These are phyloP conservation scores for Leptographium procerum DNA, from an alignment of 2,329 filamentous ascomycete species.

Conservation along the genomic window DNA sequence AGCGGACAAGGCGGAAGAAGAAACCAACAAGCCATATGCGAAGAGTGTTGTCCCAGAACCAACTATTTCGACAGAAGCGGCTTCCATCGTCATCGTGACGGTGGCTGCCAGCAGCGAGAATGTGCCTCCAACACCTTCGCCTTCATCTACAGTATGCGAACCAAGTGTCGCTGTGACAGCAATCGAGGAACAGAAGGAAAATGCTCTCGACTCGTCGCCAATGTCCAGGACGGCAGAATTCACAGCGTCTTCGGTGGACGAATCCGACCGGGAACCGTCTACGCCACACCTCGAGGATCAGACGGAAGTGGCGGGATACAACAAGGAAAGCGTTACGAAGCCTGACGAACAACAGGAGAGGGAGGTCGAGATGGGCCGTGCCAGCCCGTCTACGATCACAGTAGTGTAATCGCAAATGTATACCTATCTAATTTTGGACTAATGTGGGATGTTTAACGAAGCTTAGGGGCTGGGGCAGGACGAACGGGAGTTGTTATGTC, in stretches of 20 bases:
- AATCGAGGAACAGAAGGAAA: background rate
- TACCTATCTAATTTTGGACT: background rate
- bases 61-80: background rate
- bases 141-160: background rate
- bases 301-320: background rate
- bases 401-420: constrained; percentile 2
- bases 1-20: background rate
- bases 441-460: background rate
- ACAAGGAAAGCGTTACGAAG: background rate
- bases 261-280: constrained; percentile 10
- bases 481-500: background rate
- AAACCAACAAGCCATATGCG: background rate
- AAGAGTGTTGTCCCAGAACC: background rate
- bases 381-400: constrained; percentile 5
- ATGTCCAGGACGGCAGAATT: constrained; percentile 3
- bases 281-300: constrained; percentile 10
- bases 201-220: background rate
- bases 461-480: background rate
- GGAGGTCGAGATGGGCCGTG: constrained; percentile 5
- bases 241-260: constrained; percentile 9
- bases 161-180: background rate
- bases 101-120: background rate
- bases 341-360: background rate
- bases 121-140: background rate
- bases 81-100: background rate